Evolutionary conservation across 1,284 basidiomycete genomes (phyloP), one percentile per base, ranked within the genome.

Genomic region (Bothia castanella): DNA sequence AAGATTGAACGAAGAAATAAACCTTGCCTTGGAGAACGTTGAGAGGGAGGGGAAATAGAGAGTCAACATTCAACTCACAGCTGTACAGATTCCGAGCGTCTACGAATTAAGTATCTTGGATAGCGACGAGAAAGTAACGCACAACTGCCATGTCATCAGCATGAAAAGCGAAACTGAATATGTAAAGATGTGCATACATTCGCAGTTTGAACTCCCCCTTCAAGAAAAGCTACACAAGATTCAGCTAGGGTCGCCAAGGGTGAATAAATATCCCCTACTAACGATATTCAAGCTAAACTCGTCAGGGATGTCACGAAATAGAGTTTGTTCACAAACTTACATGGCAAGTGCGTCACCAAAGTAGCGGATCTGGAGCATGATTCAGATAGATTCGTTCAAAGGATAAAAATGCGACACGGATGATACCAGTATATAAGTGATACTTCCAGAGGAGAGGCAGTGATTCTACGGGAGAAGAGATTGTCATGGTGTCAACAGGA

Each of bases 301-400:
- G 1, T 57, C 17, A 51, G 37, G n/a, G 10, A 4, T 11, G 1
- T 43, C 14, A 12, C 1, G 6, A 43, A 32, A 39, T 23, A 7
- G 7, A 31, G 30, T 20, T 20, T 1, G 1, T 29, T 23, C 5
- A 29, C 13, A 10, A 32, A 53, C 62, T 59, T n/a, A 61, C 60
- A 59, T 49, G 8, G 44, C 53, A 17, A 64, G 17, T 9, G 31
- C 41, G 41, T 64, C 52, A 20, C 62, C 49, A 3, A 61, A 23
- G 30, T 64, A 64, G 7, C 62, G 61, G 16, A 64, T 56, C 60
- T 60, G 14, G 16, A 41, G n/a, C 7, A 25, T 20, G n/a, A 9
- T 8, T 25, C 25, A 25, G 25, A 10, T 32, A 7, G 4, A 30
- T 37, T 19, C 16, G 9, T 3, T 14, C 20, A 3, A 27, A 25